Evolutionary conservation across 805 yeast genomes (phyloP).

Genomic region (Starmerella floris): DNA sequence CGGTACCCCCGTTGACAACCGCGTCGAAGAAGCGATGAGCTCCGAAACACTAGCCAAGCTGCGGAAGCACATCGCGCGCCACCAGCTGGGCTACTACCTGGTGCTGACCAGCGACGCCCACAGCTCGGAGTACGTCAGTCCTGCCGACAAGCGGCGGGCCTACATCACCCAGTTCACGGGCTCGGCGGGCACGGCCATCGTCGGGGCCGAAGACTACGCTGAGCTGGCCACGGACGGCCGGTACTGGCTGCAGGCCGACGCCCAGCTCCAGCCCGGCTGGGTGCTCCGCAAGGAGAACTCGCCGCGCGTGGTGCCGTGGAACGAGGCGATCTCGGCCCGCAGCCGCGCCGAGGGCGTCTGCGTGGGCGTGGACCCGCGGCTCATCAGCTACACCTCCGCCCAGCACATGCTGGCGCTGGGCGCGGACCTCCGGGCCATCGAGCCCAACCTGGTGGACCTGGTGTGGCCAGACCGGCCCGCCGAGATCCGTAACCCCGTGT

Average conservation of each 20-base stretch:
- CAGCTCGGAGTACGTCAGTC: slow-evolving; percentile 76
- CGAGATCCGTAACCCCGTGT: slow-evolving; percentile 40
- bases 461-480: slow-evolving; percentile 70
- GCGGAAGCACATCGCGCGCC: slow-evolving; percentile 37
- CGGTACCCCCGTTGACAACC: too few relatives aligned
- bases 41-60: slow-evolving; percentile 5
- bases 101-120: slow-evolving; percentile 89
- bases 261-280: slow-evolving; percentile 75
- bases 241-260: slow-evolving; percentile 79
- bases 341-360: slow-evolving; percentile 36
- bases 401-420: slow-evolving; percentile 23
- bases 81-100: slow-evolving; percentile 57
- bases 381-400: slow-evolving; percentile 36
- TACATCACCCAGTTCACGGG: slow-evolving; percentile 82
- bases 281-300: slow-evolving; percentile 63
- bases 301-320: slow-evolving; percentile 64
- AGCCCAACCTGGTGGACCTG: slow-evolving; percentile 54
- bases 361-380: slow-evolving; percentile 73
- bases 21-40: too few relatives aligned
- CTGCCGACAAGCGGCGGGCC: slow-evolving; percentile 68
- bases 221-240: slow-evolving; percentile 88
- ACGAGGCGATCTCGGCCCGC: slow-evolving; percentile 54
- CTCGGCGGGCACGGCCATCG: slow-evolving; percentile 82
- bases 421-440: slow-evolving; percentile 39
- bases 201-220: slow-evolving; percentile 49